phyloP scores from a whole-genome alignment of 306 rosid species.

The Fagus crenata region DNA sequence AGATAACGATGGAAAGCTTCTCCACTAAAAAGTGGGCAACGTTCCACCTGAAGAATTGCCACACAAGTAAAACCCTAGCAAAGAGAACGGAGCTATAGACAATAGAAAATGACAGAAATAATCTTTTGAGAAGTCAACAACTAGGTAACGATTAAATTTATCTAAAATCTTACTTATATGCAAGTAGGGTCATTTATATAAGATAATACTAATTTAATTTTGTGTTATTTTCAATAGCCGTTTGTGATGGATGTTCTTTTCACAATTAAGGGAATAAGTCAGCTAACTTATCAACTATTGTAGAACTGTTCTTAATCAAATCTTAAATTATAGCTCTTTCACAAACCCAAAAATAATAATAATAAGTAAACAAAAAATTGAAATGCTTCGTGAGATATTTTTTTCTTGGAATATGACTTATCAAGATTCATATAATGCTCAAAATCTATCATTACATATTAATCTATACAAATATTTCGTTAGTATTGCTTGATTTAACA shows the following conservation, averaged over 20 bases:
- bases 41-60: too few species aligned
- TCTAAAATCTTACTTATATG: neutral
- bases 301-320: neutral
- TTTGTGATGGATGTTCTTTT: neutral
- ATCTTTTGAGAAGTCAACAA: neutral
- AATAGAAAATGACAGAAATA: neutral
- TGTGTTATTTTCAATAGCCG: neutral
- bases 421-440: too few species aligned
- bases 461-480: too few species aligned
- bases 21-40: too few species aligned
- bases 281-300: neutral
- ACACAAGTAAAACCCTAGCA: neutral
- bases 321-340: too few species aligned
- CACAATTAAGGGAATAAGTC: neutral
- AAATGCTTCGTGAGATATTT: too few species aligned
- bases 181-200: neutral
- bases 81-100: neutral
- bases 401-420: too few species aligned
- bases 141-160: neutral
- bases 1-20: neutral
- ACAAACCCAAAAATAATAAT: too few species aligned
- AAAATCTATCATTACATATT: too few species aligned
- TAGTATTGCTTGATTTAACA: too few species aligned
- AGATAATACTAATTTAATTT: conserved; percentile 1
- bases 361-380: too few species aligned